These are phyloP conservation scores for Francoa sonchifolia DNA, from an alignment of 441 rosid genomes.

Conservation along the genomic window DNA sequence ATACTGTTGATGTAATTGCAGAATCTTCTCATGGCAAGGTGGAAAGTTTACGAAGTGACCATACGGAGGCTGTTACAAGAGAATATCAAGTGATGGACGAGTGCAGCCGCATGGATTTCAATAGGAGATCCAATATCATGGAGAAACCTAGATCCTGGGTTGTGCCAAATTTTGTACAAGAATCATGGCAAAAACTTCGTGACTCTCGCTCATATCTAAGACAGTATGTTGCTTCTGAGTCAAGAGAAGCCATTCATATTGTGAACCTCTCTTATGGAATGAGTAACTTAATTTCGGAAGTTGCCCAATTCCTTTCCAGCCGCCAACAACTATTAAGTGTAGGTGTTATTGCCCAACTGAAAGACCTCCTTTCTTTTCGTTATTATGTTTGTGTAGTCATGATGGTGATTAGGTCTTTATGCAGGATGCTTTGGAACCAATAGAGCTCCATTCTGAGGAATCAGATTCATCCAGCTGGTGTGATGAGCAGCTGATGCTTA, in stretches of 20 bases:
- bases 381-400: constrained; percentile 7
- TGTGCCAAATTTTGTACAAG: constrained; percentile 33
- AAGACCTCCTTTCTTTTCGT: constrained; percentile 8
- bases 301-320: constrained; percentile 38
- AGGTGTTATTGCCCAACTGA: constrained; percentile 3
- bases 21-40: constrained; percentile 31
- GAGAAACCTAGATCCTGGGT: constrained; percentile 17
- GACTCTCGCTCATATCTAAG: constrained; percentile 28
- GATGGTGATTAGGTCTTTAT: constrained; percentile 14
- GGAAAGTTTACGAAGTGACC: constrained; percentile 37
- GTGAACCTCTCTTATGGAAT: constrained; percentile 36
- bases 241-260: constrained; percentile 34
- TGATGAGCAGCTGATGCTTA: constrained; percentile 46
- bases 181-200: constrained; percentile 60
- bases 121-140: constrained; percentile 21
- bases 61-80: constrained; percentile 22
- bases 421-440: constrained; percentile 43
- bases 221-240: constrained; percentile 39
- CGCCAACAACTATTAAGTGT: constrained; percentile 37
- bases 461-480: constrained; percentile 29
- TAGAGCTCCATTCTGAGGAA: constrained; percentile 25
- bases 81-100: constrained; percentile 64
- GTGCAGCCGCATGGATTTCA: constrained; percentile 71
- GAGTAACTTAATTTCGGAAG: constrained; percentile 60
- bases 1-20: constrained; percentile 24